Evolutionary conservation across 2,329 filamentous ascomycete genomes (phyloP).

Genomic region (Microcyclospora tardicrescens): DNA sequence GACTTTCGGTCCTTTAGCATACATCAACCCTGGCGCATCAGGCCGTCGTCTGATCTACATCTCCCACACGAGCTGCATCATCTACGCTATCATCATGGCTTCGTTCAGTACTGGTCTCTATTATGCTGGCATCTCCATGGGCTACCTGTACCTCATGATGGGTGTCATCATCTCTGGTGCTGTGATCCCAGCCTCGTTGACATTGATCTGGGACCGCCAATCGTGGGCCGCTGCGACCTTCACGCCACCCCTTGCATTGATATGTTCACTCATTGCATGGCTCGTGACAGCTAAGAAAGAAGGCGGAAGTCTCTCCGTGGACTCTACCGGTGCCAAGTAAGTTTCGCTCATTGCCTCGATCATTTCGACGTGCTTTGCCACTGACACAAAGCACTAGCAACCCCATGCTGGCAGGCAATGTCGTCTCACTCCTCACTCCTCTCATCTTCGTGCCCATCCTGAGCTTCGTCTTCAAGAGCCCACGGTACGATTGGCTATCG

Average conservation of each 20-base stretch:
- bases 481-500: slow-evolving; percentile 74
- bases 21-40: slow-evolving; percentile 64
- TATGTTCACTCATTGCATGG: slow-evolving; percentile 60
- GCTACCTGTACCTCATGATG: slow-evolving; percentile 82
- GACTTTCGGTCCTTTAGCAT: slow-evolving; percentile 23
- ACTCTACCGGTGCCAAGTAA: slow-evolving; percentile 64
- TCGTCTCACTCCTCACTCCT: slow-evolving; percentile 67
- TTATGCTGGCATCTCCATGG: slow-evolving; percentile 58
- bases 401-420: slow-evolving; percentile 79
- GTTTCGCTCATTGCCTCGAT: slow-evolving; percentile 5
- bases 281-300: slow-evolving; percentile 60
- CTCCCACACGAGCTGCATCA: slow-evolving; percentile 58
- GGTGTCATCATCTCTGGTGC: slow-evolving; percentile 79
- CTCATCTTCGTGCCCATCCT: slow-evolving; percentile 61
- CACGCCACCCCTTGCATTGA: slow-evolving; percentile 56
- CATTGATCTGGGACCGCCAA: slow-evolving; percentile 69
- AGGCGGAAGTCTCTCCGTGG: slow-evolving; percentile 56
- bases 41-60: slow-evolving; percentile 69
- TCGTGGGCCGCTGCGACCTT: slow-evolving; percentile 61
- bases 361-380: background rate
- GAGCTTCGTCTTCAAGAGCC: slow-evolving; percentile 54
- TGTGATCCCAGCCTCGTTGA: slow-evolving; percentile 60
- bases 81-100: slow-evolving; percentile 67
- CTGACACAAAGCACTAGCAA: slow-evolving; percentile 28
- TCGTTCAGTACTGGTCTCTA: slow-evolving; percentile 60